Conservation (phyloP, 1,284 basidiomycete genomes). For the Leucoagaricus sp. region DNA sequence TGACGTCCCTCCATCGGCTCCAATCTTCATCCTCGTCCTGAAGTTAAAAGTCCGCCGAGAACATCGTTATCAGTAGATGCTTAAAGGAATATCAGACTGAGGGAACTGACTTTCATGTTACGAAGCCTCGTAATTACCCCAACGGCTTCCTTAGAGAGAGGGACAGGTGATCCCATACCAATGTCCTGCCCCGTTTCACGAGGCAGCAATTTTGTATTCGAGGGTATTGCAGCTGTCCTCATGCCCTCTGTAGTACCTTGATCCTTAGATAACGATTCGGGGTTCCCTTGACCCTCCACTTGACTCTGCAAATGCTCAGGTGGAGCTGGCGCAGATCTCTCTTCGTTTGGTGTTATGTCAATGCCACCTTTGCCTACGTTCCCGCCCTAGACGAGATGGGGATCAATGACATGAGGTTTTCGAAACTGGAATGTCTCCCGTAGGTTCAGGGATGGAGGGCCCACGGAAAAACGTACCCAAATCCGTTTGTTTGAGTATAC, state of each 20-base stretch:
- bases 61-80: background rate
- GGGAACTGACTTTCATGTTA: constrained; percentile 72
- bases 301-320: constrained; percentile 54
- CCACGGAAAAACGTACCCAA: constrained; percentile 58
- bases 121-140: constrained; percentile 82
- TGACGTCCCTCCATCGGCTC: constrained; percentile 85
- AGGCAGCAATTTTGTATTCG: constrained; percentile 54
- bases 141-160: constrained; percentile 84
- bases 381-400: constrained; percentile 51
- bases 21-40: constrained; percentile 92
- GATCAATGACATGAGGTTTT: constrained; percentile 4
- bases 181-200: constrained; percentile 85
- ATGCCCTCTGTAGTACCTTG: constrained; percentile 13
- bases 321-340: constrained; percentile 63
- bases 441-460: background rate
- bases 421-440: background rate
- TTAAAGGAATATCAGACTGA: background rate
- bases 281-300: constrained; percentile 33
- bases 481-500: constrained; percentile 80
- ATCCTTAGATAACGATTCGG: constrained; percentile 36
- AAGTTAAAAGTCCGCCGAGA: background rate
- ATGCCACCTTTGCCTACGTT: constrained; percentile 82
- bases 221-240: constrained; percentile 16
- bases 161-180: constrained; percentile 87
- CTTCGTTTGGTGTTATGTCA: constrained; percentile 65